phyloP scores from a whole-genome alignment of 75 land plant species.

The Picea glauca region DNA sequence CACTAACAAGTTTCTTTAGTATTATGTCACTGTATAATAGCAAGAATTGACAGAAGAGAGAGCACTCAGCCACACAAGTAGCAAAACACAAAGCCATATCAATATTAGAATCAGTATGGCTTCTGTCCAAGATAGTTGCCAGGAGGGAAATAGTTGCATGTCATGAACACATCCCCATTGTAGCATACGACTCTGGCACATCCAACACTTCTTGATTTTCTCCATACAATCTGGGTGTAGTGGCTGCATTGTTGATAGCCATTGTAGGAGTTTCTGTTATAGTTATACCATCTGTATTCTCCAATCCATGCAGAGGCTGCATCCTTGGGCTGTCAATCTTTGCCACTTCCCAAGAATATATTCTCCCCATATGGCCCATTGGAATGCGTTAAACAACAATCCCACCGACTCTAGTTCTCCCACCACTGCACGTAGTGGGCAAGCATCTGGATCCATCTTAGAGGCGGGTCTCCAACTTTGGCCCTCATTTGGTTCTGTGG shows the following conservation, averaged over 20 bases:
- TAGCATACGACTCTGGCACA: conserved; percentile 18
- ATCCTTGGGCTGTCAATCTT: too few species aligned
- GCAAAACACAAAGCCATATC: neutral
- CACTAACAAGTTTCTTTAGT: too few species aligned
- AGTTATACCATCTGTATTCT: conserved; percentile 10
- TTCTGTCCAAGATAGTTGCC: conserved; percentile 29
- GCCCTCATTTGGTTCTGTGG: conserved; percentile 27
- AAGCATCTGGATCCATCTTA: conserved; percentile 27
- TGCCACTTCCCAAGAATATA: too few species aligned
- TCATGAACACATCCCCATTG: conserved; percentile 35
- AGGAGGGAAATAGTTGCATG: conserved; percentile 57
- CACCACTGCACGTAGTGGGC: conserved; percentile 27
- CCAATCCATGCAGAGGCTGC: too few species aligned
- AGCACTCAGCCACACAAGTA: too few species aligned
- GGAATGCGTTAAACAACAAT: conserved; percentile 37
- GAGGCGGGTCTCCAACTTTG: conserved; percentile 6
- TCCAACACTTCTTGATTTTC: too few species aligned
- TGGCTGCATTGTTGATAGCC: conserved; percentile 33
- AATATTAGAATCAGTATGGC: conserved; percentile 5
- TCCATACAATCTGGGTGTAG: too few species aligned
- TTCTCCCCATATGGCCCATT: conserved; percentile 11
- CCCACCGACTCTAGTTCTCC: conserved; percentile 23
- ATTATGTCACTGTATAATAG: too few species aligned
- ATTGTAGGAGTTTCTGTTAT: conserved; percentile 24
- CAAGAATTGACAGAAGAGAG: too few species aligned